These are phyloP conservation scores for Cynara cardunculus DNA, from an alignment of 129 eudicot species.

Conservation along the genomic window DNA sequence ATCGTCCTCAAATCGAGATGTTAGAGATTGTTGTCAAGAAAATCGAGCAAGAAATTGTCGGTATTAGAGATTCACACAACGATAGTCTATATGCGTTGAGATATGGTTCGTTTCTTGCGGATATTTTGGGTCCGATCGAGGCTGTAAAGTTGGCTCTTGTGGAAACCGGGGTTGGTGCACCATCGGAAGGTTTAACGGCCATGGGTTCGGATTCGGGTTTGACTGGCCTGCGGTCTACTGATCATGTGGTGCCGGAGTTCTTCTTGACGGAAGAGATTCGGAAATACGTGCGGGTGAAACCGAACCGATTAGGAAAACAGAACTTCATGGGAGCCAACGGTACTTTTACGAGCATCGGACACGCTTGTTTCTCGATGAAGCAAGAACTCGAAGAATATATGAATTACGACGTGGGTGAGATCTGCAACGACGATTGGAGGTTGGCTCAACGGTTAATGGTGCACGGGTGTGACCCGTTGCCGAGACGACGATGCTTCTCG, in stretches of 20 bases:
- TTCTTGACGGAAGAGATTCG: constrained; percentile 70
- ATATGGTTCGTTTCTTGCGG: constrained; percentile 53
- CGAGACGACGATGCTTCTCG: constrained; percentile 61
- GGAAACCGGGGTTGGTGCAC: constrained; percentile 9
- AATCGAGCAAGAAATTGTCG: constrained; percentile 39
- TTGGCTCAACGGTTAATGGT: constrained; percentile 71
- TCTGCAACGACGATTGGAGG: constrained; percentile 79
- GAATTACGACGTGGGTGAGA: constrained; percentile 79
- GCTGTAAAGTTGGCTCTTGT: constrained; percentile 18
- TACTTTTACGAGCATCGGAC: constrained; percentile 72
- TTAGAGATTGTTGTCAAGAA: constrained; percentile 40
- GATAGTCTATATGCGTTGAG: constrained; percentile 20
- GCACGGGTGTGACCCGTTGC: constrained; percentile 79
- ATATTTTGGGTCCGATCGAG: constrained; percentile 50
- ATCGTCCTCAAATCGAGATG: constrained; percentile 12
- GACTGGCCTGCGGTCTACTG: not conserved
- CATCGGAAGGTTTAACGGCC: not conserved
- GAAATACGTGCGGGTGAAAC: constrained; percentile 63
- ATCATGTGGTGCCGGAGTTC: constrained; percentile 33
- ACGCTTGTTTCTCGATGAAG: constrained; percentile 62
- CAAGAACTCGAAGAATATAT: constrained; percentile 70
- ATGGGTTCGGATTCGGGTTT: not conserved
- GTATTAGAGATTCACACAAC: constrained; percentile 24
- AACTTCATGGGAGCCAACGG: constrained; percentile 86
- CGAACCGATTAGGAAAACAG: constrained; percentile 58